phyloP scores from a whole-genome alignment of 1,284 basidiomycete species.

The Leccinum pachyderme region DNA sequence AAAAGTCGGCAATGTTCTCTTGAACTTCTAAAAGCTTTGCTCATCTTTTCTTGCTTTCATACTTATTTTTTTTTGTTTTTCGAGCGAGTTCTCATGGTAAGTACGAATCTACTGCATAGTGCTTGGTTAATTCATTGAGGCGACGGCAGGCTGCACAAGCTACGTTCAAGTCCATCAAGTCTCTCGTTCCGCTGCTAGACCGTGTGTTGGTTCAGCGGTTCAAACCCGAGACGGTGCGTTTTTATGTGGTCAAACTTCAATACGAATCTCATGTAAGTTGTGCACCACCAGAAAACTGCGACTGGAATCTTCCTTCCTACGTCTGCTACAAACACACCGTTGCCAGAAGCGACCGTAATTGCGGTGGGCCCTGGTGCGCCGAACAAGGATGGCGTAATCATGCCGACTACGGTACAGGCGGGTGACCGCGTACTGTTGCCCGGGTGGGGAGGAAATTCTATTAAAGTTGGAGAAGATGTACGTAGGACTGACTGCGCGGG shows the following conservation, averaged over 20 bases:
- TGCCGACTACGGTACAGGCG: constrained; percentile 80
- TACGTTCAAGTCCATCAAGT: constrained; percentile 94
- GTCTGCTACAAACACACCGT: constrained; percentile 76
- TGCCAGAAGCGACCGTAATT: constrained; percentile 96
- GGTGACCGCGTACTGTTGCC: constrained; percentile 94
- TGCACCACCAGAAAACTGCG: constrained; percentile 80
- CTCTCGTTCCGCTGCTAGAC: constrained; percentile 91
- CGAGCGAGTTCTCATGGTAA: constrained; percentile 25
- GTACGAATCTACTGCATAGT: background rate
- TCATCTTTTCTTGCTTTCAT: constrained; percentile 12
- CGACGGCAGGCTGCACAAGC: constrained; percentile 61
- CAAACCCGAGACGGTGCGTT: constrained; percentile 85
- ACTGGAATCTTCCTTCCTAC: constrained; percentile 93
- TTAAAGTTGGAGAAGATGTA: constrained; percentile 97
- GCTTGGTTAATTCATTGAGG: background rate
- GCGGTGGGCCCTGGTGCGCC: constrained; percentile 92
- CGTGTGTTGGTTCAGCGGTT: constrained; percentile 96
- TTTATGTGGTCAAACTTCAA: background rate
- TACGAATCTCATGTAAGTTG: background rate
- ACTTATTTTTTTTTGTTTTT: background rate
- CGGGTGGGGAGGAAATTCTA: constrained; percentile 92
- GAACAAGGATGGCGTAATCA: constrained; percentile 79
- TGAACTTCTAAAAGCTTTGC: constrained; percentile 23
- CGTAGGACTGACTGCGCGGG: constrained; percentile 32
- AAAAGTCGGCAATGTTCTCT: constrained; percentile 19